phyloP scores from a whole-genome alignment of 2,329 filamentous ascomycete genomes.

The Zasmidium citrigriseum region DNA sequence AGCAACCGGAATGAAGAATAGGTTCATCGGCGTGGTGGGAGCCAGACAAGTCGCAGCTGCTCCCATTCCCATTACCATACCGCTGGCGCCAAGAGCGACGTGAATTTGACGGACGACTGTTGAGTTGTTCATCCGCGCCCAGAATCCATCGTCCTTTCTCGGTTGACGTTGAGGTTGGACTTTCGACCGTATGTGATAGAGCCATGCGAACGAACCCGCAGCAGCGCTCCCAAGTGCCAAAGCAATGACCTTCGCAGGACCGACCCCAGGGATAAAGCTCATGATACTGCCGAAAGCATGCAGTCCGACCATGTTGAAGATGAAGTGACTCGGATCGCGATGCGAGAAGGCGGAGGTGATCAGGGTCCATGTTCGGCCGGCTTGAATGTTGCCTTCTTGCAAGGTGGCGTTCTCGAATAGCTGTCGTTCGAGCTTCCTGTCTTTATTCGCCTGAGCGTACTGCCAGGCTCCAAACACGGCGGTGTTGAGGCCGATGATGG shows the following conservation, averaged over 20 bases:
- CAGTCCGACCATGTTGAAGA: constrained; percentile 45
- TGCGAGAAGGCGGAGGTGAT: constrained; percentile 46
- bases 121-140: too few species aligned
- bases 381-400: constrained; percentile 29
- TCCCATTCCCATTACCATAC: constrained; percentile 43
- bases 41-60: constrained; percentile 41
- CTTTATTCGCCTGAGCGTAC: constrained; percentile 30
- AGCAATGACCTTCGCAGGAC: constrained; percentile 21
- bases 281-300: constrained; percentile 40
- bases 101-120: background rate
- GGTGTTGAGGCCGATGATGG: constrained; percentile 43
- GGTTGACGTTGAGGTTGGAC: background rate
- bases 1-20: constrained; percentile 41
- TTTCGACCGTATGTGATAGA: constrained; percentile 17
- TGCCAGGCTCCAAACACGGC: constrained; percentile 41
- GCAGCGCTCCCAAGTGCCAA: constrained; percentile 30
- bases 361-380: constrained; percentile 39
- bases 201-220: constrained; percentile 24
- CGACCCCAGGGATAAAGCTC: constrained; percentile 32
- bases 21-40: constrained; percentile 35
- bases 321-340: constrained; percentile 36
- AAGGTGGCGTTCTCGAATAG: constrained; percentile 36
- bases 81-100: constrained; percentile 41
- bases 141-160: too few species aligned
- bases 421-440: constrained; percentile 19